Evolutionary conservation across 2,329 filamentous ascomycete species (phyloP).

Genomic region (Fusarium papillatum): DNA sequence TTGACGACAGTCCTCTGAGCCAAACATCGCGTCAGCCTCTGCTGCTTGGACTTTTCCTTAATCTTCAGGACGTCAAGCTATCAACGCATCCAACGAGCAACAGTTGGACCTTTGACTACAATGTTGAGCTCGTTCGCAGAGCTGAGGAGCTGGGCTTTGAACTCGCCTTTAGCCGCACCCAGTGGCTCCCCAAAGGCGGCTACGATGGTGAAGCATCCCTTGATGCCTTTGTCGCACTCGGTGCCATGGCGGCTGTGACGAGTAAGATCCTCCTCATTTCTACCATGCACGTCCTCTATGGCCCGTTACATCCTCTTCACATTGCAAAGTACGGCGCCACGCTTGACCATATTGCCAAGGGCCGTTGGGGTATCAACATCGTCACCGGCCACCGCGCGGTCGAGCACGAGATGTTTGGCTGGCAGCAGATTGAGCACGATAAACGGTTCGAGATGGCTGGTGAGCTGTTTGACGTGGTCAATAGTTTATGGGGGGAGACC

Average conservation of each 20-base stretch:
- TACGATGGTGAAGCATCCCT: neutral
- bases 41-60: neutral
- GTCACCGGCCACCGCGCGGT: neutral
- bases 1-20: too few species aligned
- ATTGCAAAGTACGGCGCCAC: neutral
- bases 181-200: neutral
- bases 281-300: neutral
- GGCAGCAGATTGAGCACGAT: neutral
- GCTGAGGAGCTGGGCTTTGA: neutral
- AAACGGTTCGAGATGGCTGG: neutral
- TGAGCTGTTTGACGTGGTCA: neutral
- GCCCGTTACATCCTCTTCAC: neutral
- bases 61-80: neutral
- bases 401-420: neutral
- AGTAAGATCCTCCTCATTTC: neutral
- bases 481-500: neutral
- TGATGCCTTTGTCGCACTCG: neutral
- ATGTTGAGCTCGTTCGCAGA: neutral
- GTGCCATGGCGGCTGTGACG: neutral
- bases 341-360: neutral
- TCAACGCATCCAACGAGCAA: neutral
- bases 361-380: slow-evolving; percentile 1
- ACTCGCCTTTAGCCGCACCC: neutral
- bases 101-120: slow-evolving; percentile 4
- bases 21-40: too few species aligned